A percentile compares a stretch with the other conserved stretches of the same genome.
phyloP scores from a whole-genome alignment of 768 basidiomycete species.

The Xanthoconium purpureum region DNA sequence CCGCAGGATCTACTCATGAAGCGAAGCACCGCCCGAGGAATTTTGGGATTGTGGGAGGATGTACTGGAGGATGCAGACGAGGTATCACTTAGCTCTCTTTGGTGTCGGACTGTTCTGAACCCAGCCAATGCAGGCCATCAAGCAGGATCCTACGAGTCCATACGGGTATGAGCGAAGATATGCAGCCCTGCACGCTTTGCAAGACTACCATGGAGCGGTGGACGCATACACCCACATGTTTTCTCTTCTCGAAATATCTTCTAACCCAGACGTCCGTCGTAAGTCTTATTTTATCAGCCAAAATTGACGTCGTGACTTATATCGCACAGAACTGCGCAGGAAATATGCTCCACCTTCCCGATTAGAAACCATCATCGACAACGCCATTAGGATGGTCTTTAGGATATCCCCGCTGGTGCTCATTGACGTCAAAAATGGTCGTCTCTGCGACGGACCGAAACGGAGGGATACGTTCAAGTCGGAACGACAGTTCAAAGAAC shows the following conservation, averaged over 20 bases:
- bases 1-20: constrained; percentile 5
- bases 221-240: not conserved
- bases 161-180: constrained; percentile 6
- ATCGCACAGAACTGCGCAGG: not conserved
- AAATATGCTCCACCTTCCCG: not conserved
- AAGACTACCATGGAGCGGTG: not conserved
- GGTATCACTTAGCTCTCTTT: not conserved
- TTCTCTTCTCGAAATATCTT: not conserved
- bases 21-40: not conserved
- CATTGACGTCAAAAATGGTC: not conserved
- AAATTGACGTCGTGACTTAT: not conserved
- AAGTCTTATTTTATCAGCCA: not conserved
- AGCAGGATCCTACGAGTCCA: not conserved
- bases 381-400: not conserved
- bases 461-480: constrained; percentile 1
- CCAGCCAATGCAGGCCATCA: not conserved
- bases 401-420: not conserved
- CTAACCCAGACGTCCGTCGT: not conserved
- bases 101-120: not conserved
- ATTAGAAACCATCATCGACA: not conserved
- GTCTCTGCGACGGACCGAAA: not conserved
- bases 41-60: constrained; percentile 1
- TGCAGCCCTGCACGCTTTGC: not conserved
- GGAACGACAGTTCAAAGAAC: not conserved
- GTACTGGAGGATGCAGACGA: constrained; percentile 13